Evolutionary conservation across 768 basidiomycete species (phyloP).

Genomic region (Tulasnella calospora): DNA sequence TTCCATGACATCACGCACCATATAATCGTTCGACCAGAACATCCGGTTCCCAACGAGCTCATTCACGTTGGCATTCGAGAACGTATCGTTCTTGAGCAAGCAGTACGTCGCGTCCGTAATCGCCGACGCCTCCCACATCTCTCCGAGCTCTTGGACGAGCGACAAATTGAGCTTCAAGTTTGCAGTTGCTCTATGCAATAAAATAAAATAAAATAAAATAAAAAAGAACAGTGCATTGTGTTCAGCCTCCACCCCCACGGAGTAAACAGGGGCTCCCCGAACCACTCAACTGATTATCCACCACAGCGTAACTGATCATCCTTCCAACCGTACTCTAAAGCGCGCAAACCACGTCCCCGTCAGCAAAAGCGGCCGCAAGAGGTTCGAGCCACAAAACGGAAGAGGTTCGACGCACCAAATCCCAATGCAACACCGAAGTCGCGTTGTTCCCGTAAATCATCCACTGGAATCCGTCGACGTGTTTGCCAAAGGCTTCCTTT

Average conservation of each 20-base stretch:
- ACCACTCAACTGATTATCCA: constrained; percentile 47
- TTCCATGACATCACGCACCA: constrained; percentile 43
- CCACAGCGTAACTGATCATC: constrained; percentile 62
- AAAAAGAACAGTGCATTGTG: no score
- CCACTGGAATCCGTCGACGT: constrained; percentile 60
- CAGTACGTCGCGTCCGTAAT: constrained; percentile 42
- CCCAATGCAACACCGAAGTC: constrained; percentile 62
- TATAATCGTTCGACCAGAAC: constrained; percentile 66
- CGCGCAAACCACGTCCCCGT: constrained; percentile 25
- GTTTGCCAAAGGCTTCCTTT: constrained; percentile 48
- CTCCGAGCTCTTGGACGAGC: constrained; percentile 47
- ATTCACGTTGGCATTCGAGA: constrained; percentile 51
- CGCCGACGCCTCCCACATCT: constrained; percentile 47
- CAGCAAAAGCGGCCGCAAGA: constrained; percentile 30
- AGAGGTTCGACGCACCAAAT: constrained; percentile 58
- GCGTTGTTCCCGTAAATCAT: constrained; percentile 60
- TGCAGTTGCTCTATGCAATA: constrained; percentile 48
- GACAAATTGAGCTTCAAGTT: constrained; percentile 56
- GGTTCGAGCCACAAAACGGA: constrained; percentile 8
- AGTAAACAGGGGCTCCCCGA: constrained; percentile 45
- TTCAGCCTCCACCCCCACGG: constrained; percentile 33
- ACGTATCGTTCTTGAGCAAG: constrained; percentile 41
- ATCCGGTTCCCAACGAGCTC: constrained; percentile 53
- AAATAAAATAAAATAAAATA: constrained; percentile 44
- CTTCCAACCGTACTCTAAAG: constrained; percentile 56